Percentiles rank a stretch among this genome's conserved stretches.
Evolutionary conservation across 805 yeast genomes (phyloP).

Genomic region (Wickerhamomyces canadensis): DNA sequence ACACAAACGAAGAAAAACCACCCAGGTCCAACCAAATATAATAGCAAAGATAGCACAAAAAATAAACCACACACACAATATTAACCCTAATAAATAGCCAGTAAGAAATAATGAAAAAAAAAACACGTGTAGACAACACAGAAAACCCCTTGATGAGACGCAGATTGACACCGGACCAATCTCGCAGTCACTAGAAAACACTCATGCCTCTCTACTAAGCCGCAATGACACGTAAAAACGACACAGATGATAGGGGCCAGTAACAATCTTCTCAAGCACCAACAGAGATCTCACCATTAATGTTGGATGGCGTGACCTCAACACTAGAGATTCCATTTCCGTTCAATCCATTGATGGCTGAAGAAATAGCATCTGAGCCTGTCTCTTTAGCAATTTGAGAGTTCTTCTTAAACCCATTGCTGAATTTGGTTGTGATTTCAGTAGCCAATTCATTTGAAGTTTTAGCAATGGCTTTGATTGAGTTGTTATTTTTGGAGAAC

Average conservation of each 20-base stretch:
- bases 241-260: too few species aligned
- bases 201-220: neutral
- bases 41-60: too few species aligned
- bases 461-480: constrained; percentile 1
- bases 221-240: too few species aligned
- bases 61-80: too few species aligned
- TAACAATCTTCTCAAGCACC: constrained; percentile 1
- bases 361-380: neutral
- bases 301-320: constrained; percentile 1
- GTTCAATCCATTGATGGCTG: constrained; percentile 2
- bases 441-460: constrained; percentile 1
- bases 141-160: too few species aligned
- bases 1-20: too few species aligned
- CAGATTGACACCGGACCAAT: too few species aligned
- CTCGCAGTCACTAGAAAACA: too few species aligned
- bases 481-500: neutral
- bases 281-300: constrained; percentile 1
- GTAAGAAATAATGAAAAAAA: too few species aligned
- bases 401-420: neutral
- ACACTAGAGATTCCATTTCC: neutral
- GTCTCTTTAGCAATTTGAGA: neutral
- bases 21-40: too few species aligned
- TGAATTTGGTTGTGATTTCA: constrained; percentile 1
- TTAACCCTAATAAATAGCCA: too few species aligned
- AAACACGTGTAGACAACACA: too few species aligned